Evolutionary conservation across 73 alveolate genomes (phyloP), one percentile per base, ranked within the genome.

Genomic region (Urostyla sp.): DNA sequence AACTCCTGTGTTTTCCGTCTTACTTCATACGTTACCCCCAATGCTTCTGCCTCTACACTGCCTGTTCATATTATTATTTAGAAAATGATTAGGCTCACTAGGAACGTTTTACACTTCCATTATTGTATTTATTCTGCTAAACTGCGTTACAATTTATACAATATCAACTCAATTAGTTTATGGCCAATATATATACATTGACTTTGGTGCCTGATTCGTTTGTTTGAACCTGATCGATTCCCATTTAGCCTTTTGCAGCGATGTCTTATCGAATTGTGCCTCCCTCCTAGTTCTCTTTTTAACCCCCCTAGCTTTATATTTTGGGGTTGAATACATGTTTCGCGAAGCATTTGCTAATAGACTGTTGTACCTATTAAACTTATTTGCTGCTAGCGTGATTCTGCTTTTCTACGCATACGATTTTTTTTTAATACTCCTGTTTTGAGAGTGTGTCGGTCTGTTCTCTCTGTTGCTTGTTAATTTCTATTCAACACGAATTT

Each of bases 331-430:
- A 34, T 60, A 60, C 35, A 60, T 60, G 77, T 60, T 13, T 18
- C 13, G 66, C 3, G 77, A 60, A 13, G 77, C 77, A 3, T 60
- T 60, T 60, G 35, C 35, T 13, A 32, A 30, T 31, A 37, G 77
- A 60, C 58, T 60, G 13, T 18, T 60, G 10, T 60, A 60, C 18
- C 35, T 60, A 60, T 32, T 60, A 34, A 60, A 60, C 66, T 10
- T 60, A 35, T 60, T 60, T 32, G 77, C 77, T 3, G 35, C 77
- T 30, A 60, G 77, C 35, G 77, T 60, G 28, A 60, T 60, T 60
- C 35, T 60, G 6, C 48, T 60, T 20, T 60, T 60, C 35, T 8
- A 32, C 11, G 54, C 48, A 4, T 60, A 60, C 18, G 77, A 60
- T 60, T 60, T 60, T 60, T 60, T 60, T 60, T 60, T 60, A 34